Conservation (phyloP, 768 basidiomycete genomes). For the Tricholoma terreum region DNA sequence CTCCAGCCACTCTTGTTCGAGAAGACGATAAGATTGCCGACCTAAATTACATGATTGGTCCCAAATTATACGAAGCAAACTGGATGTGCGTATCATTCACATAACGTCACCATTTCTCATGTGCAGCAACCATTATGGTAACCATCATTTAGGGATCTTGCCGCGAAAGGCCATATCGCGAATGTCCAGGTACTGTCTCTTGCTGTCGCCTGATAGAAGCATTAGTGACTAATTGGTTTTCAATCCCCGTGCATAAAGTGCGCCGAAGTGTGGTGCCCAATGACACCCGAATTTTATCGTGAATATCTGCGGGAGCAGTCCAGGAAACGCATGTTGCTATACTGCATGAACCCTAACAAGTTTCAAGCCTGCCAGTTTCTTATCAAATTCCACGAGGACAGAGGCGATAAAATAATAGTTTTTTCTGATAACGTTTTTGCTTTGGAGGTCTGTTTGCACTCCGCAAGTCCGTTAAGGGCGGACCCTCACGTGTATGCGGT, state of each 20-base stretch:
- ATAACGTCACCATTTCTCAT: constrained; percentile 11
- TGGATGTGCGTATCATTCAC: constrained; percentile 70
- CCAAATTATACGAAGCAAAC: constrained; percentile 98
- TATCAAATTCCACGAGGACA: constrained; percentile 95
- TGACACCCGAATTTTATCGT: constrained; percentile 99
- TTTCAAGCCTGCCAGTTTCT: constrained; percentile 99
- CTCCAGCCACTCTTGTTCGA: constrained; percentile 89
- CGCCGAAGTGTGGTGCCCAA: constrained; percentile 99
- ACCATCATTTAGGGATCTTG: constrained; percentile 65
- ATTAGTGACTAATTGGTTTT: constrained; percentile 7
- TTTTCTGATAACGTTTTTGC: constrained; percentile 99
- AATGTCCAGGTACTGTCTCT: constrained; percentile 83
- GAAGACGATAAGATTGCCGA: constrained; percentile 99
- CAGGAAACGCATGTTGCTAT: constrained; percentile 91
- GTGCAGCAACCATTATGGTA: constrained; percentile 9
- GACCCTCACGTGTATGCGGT: neutral
- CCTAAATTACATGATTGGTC: constrained; percentile 98
- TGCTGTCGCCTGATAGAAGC: neutral
- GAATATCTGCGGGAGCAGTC: constrained; percentile 94
- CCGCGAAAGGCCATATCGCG: constrained; percentile 98
- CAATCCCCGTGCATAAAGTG: constrained; percentile 52
- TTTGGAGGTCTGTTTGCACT: constrained; percentile 66
- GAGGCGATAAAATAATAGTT: constrained; percentile 99
- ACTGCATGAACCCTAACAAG: constrained; percentile 99
- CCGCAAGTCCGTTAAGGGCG: neutral